Percentiles rank a stretch among this genome's conserved stretches.
Conservation (phyloP, 2,329 filamentous ascomycete species). For the Ascochyta pisi region DNA sequence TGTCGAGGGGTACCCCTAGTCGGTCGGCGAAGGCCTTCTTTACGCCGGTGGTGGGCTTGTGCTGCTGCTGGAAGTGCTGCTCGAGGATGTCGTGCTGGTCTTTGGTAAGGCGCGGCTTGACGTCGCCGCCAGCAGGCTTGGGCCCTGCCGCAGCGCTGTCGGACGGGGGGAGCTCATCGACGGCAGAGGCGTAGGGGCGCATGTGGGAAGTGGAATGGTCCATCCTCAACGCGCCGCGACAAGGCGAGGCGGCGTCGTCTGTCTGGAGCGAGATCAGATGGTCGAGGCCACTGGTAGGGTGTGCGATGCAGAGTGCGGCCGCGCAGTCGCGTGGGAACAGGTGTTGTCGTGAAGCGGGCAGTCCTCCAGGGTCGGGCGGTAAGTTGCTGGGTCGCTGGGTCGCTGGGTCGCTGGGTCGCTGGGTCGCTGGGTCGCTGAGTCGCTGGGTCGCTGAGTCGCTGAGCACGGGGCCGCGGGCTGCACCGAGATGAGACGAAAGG, state of each 20-base stretch:
- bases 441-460: background rate
- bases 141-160: slow-evolving; percentile 28
- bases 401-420: too few relatives aligned
- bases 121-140: slow-evolving; percentile 49
- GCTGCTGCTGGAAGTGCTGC: slow-evolving; percentile 56
- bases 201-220: slow-evolving; percentile 35
- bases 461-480: slow-evolving; percentile 22
- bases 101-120: slow-evolving; percentile 60
- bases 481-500: slow-evolving; percentile 18
- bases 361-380: slow-evolving; percentile 11
- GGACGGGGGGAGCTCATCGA: slow-evolving; percentile 19
- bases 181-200: slow-evolving; percentile 26
- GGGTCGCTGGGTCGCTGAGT: too few relatives aligned
- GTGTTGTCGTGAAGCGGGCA: slow-evolving; percentile 8
- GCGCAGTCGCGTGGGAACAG: slow-evolving; percentile 20
- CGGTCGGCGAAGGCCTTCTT: slow-evolving; percentile 59
- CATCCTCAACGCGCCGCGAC: slow-evolving; percentile 39
- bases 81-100: slow-evolving; percentile 62
- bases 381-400: slow-evolving; percentile 9
- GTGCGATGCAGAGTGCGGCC: slow-evolving; percentile 7
- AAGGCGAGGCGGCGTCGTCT: slow-evolving; percentile 20
- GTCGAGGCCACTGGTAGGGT: slow-evolving; percentile 1
- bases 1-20: slow-evolving; percentile 58
- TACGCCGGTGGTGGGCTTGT: slow-evolving; percentile 58
- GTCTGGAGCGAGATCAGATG: slow-evolving; percentile 20